phyloP scores from a whole-genome alignment of 2,329 filamentous ascomycete genomes.

The Curvularia spicifera region DNA sequence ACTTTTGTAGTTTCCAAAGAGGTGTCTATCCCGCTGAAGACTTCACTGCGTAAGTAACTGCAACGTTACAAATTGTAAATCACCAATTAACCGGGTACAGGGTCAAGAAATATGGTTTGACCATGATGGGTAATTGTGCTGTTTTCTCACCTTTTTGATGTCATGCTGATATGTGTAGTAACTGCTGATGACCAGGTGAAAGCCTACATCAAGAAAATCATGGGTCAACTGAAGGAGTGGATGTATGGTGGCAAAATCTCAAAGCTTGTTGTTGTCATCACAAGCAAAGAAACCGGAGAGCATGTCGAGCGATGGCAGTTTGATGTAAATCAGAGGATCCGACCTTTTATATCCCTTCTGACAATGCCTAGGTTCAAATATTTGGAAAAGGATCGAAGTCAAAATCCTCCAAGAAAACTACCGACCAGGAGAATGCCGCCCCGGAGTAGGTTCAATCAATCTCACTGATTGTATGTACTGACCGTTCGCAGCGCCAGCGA shows the following conservation, averaged over 20 bases:
- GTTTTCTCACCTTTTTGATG: conserved; percentile 4
- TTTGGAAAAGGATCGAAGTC: conserved; percentile 60
- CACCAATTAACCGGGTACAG: conserved; percentile 48
- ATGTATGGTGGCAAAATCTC: conserved; percentile 97
- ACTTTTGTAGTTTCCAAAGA: conserved; percentile 73
- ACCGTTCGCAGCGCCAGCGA: conserved; percentile 35
- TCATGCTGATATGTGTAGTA: conserved; percentile 59
- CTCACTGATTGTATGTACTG: conserved; percentile 18
- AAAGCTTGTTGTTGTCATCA: conserved; percentile 95
- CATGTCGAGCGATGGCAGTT: conserved; percentile 98
- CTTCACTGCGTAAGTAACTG: conserved; percentile 76
- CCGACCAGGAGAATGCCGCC: conserved; percentile 74
- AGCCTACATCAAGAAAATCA: conserved; percentile 99
- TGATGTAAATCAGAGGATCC: conserved; percentile 64
- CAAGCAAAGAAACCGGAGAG: conserved; percentile 94
- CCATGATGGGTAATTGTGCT: conserved; percentile 77
- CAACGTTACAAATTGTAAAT: background rate
- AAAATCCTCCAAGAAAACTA: conserved; percentile 57
- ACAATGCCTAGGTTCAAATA: conserved; percentile 61
- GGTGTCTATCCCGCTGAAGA: conserved; percentile 90
- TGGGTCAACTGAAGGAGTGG: conserved; percentile 97
- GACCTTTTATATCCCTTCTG: conserved; percentile 42
- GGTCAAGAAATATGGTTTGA: conserved; percentile 99
- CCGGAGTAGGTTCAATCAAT: conserved; percentile 56
- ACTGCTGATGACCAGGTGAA: conserved; percentile 98